Base-by-base conservation (phyloP, 441 rosid genomes). In the Bocquillonia castaneifolia region DNA sequence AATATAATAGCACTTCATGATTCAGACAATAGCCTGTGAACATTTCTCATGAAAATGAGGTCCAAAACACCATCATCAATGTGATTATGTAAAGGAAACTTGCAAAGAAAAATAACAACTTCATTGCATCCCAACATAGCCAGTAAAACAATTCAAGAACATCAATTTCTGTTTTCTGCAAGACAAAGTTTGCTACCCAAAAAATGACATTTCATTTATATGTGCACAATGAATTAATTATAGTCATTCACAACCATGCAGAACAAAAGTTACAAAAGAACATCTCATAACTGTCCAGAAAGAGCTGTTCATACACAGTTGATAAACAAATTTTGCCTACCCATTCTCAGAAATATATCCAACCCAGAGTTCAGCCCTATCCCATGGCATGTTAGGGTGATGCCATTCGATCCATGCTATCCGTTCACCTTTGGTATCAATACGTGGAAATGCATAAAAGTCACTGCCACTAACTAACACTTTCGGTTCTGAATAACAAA, bases 361-460 rank as follows among this genome's bases (percentile, higher is more conserved):
- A 78, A 88, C 93, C 96, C 97, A 93, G 22, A 93, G 87, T 76
- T 93, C 88, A 23, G 99, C 44, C 82, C 80, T 88, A 77, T 91
- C 97, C 99, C 99, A 91, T 20, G 96, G 96, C 97, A 89, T 91
- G 77, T 86, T 88, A 51, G 99, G 97, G 71, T 88, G 97, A 64
- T 80, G 73, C 97, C 99, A 93, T 70, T 87, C 84, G 31, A 93
- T 85, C 99, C 97, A 93, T 14, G 97, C 97, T 50, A 93, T 75
- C 53, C 87, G 76, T 79, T 85, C 90, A 62, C 92, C 84, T 62
- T 81, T 82, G 18, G 88, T 76, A 57, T 93, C 96, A 62, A 93
- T 39, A 1, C 95, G 96, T 22, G 99, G 97, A 76, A 88, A 93
- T 18, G 95, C 96, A 84, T 91, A 91, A 84, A 93, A 93, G 76